phyloP scores from a whole-genome alignment of 2,329 filamentous ascomycete genomes.

The Trichoderma lentiforme region DNA sequence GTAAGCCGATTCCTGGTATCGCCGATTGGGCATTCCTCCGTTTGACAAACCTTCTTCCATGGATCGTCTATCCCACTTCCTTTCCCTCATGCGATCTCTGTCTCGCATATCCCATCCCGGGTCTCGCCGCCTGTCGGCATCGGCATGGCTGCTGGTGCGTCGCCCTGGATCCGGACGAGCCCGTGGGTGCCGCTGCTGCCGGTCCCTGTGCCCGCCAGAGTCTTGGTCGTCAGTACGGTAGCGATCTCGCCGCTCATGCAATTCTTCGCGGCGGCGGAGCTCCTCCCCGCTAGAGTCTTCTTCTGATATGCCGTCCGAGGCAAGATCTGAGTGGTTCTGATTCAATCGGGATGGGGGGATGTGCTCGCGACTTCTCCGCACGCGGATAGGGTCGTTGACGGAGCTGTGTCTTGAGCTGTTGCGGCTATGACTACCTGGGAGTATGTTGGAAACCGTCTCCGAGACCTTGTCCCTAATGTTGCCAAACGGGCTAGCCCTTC shows the following conservation, averaged over 20 bases:
- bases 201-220: conserved; percentile 30
- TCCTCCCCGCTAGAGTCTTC: conserved; percentile 36
- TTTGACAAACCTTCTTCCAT: conserved; percentile 32
- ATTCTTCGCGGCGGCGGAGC: conserved; percentile 24
- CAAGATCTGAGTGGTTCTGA: conserved; percentile 41
- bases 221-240: conserved; percentile 34
- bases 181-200: conserved; percentile 35
- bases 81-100: conserved; percentile 32
- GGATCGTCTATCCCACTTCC: conserved; percentile 36
- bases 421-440: conserved; percentile 38
- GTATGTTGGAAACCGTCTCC: conserved; percentile 44
- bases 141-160: conserved; percentile 50
- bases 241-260: conserved; percentile 30
- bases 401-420: conserved; percentile 35
- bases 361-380: conserved; percentile 41
- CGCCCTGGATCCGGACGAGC: conserved; percentile 40
- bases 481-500: conserved; percentile 37
- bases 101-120: conserved; percentile 32
- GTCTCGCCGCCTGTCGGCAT: conserved; percentile 43
- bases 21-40: conserved; percentile 35
- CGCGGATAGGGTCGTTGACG: conserved; percentile 29
- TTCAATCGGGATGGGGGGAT: conserved; percentile 40
- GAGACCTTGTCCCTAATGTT: conserved; percentile 42
- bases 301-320: conserved; percentile 36
- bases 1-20: conserved; percentile 38